A percentile compares a stretch with the other conserved stretches of the same genome.
Evolutionary conservation across 768 basidiomycete genomes (phyloP).

Genomic region (Kwoniella europaea): DNA sequence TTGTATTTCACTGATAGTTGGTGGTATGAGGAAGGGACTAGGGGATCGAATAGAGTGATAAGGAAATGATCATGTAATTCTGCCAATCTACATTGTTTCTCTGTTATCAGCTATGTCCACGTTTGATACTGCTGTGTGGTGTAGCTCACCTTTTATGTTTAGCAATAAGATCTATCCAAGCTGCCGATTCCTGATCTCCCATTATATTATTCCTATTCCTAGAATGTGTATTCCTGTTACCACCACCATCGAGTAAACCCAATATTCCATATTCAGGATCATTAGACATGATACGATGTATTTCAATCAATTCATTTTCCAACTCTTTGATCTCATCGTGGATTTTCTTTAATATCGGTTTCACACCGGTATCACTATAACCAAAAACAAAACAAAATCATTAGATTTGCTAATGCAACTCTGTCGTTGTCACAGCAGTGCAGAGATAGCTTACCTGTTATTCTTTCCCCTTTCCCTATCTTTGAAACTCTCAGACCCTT

Average conservation of each 20-base stretch:
- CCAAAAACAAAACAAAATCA: slow-evolving; percentile 61
- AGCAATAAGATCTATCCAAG: slow-evolving; percentile 60
- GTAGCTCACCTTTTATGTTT: slow-evolving; percentile 78
- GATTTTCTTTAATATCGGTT: slow-evolving; percentile 60
- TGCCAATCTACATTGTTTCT: slow-evolving; percentile 67
- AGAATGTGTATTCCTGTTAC: slow-evolving; percentile 23
- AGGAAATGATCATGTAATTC: slow-evolving; percentile 89
- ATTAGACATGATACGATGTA: slow-evolving; percentile 75
- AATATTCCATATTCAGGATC: slow-evolving; percentile 53
- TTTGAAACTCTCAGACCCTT: slow-evolving; percentile 59
- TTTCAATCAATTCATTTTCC: slow-evolving; percentile 76
- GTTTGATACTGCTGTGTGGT: too few relatives aligned
- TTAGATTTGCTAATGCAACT: slow-evolving; percentile 4
- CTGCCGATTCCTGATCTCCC: slow-evolving; percentile 43
- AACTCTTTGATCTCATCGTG: slow-evolving; percentile 81
- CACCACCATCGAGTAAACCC: slow-evolving; percentile 29
- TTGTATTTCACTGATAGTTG: slow-evolving; percentile 93
- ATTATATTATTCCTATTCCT: slow-evolving; percentile 20
- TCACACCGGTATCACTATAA: slow-evolving; percentile 61
- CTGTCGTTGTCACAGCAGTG: not conserved
- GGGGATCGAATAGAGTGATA: slow-evolving; percentile 79
- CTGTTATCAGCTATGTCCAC: not conserved
- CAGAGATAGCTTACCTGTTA: slow-evolving; percentile 48
- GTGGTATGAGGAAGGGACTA: slow-evolving; percentile 83
- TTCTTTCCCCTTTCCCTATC: slow-evolving; percentile 58